Percentiles rank a stretch among this genome's conserved stretches.
These are phyloP conservation scores for Candida sonorensis DNA, from an alignment of 805 yeast species.

Conservation along the genomic window DNA sequence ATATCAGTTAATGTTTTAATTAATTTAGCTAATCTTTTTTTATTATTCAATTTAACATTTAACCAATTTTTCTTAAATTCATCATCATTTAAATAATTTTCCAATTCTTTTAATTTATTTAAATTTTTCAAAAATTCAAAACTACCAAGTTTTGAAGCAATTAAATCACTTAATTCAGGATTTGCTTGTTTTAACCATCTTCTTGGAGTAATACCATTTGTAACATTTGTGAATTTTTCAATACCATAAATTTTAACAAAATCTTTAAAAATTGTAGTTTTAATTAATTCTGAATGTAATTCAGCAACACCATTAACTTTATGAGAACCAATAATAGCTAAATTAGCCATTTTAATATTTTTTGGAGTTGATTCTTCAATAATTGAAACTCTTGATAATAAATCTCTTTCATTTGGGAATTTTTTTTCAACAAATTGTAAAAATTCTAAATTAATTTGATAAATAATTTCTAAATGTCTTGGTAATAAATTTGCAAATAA, in stretches of 20 bases:
- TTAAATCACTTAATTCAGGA: slow-evolving; percentile 70
- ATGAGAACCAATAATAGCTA: slow-evolving; percentile 90
- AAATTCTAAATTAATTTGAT: slow-evolving; percentile 76
- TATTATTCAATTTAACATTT: slow-evolving; percentile 61
- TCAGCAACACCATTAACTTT: slow-evolving; percentile 96
- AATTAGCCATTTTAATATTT: slow-evolving; percentile 85
- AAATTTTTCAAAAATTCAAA: slow-evolving; percentile 66
- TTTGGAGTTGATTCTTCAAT: slow-evolving; percentile 79
- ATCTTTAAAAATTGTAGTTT: slow-evolving; percentile 84
- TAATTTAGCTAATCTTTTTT: slow-evolving; percentile 56
- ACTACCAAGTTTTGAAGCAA: slow-evolving; percentile 63
- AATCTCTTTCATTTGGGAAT: slow-evolving; percentile 69
- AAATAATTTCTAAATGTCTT: slow-evolving; percentile 85
- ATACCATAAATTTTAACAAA: slow-evolving; percentile 77
- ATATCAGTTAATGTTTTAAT: slow-evolving; percentile 56
- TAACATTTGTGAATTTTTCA: slow-evolving; percentile 83
- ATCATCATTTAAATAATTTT: slow-evolving; percentile 58
- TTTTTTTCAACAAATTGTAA: slow-evolving; percentile 65
- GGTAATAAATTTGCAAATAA: slow-evolving; percentile 75
- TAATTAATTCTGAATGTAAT: slow-evolving; percentile 84
- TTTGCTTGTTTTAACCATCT: slow-evolving; percentile 95
- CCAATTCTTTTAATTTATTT: slow-evolving; percentile 58
- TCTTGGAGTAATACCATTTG: slow-evolving; percentile 94
- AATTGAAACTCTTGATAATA: slow-evolving; percentile 67
- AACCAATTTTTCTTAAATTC: slow-evolving; percentile 69